Base-by-base conservation (phyloP, 495 filamentous ascomycete genomes). In the Cairneyella variabilis region DNA sequence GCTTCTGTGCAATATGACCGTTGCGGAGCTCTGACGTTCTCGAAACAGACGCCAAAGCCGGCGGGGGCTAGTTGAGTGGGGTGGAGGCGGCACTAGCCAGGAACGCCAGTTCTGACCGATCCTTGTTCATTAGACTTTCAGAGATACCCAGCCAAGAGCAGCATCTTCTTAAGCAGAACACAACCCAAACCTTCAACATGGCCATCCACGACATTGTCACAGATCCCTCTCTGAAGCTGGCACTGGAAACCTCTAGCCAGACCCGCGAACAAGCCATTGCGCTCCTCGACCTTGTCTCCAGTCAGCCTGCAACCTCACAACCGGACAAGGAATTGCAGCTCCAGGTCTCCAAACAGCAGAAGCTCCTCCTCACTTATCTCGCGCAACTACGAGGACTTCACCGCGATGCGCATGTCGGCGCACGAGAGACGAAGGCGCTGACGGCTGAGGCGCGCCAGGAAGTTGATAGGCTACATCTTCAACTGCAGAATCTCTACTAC, bases 401-500 rank as follows among this genome's bases (percentile, higher is more conserved):
- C 65, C 86, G 93, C 8, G 75, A 85, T 54, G 89, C 90, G 10
- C 80, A 89, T 58, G 77, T 96, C 49, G 76, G 80, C 16, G 87
- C 92, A 30, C 83, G 93, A 51, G 82, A 91, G 50, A 96, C 91
- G 28, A 98, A 97, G 65, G 79, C 84, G 46, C 73, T 79, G 60
- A 97, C 95, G 8, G 85, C 87, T 25, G 90, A 96, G 65, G 87
- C 84, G 26, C 83, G 92, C 21, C 85, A 90, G 65, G 91, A 96
- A 68, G 89, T 97, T 48, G 93, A 98, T 64, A 80, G 83, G 47
- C 75, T 97, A 53, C 91, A 97, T 71, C 79, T 98, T 17, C 85
- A 95, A 64, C 75, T 97, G 23, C 91, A 97, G 67, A 98, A 98
- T 66, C 75, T 98, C 21, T 92, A 95, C 69, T 98, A 98, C 67